Conservation (phyloP, 768 basidiomycete species). For the Coprinellus micaceus region DNA sequence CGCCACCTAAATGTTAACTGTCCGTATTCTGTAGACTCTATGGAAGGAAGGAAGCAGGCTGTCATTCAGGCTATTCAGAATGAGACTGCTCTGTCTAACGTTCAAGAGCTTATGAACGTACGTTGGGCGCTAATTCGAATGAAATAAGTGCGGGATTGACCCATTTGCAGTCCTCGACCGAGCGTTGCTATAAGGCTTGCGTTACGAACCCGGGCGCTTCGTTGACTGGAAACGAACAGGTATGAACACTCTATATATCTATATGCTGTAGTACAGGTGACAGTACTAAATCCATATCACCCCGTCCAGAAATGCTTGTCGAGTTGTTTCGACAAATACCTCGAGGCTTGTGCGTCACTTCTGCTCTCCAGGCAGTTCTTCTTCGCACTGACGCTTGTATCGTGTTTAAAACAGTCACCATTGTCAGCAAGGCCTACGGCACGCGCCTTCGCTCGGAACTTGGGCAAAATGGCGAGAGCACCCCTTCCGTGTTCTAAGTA, state of each 20-base stretch:
- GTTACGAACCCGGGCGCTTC: constrained; percentile 63
- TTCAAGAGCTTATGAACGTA: constrained; percentile 80
- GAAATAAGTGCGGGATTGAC: too few species aligned
- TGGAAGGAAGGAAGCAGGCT: constrained; percentile 46
- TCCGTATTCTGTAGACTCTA: constrained; percentile 33
- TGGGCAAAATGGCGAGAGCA: too few species aligned
- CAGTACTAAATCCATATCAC: neutral
- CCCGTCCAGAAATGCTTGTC: constrained; percentile 66
- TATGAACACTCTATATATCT: neutral
- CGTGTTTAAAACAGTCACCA: constrained; percentile 55
- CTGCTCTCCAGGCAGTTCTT: neutral
- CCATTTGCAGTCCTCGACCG: constrained; percentile 62
- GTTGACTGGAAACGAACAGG: constrained; percentile 3
- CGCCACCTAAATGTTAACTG: too few species aligned
- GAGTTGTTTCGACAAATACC: constrained; percentile 75
- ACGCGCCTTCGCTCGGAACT: constrained; percentile 55
- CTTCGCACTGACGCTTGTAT: neutral
- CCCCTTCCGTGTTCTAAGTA: too few species aligned
- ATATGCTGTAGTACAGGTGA: neutral
- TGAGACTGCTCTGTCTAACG: constrained; percentile 71
- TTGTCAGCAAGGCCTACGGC: constrained; percentile 69
- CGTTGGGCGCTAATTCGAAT: constrained; percentile 14
- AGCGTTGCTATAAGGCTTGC: constrained; percentile 76
- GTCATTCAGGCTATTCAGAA: constrained; percentile 62
- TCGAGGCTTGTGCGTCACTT: constrained; percentile 72